These are phyloP conservation scores for Metschnikowia sp. DNA, from an alignment of 805 yeast species.

Conservation along the genomic window DNA sequence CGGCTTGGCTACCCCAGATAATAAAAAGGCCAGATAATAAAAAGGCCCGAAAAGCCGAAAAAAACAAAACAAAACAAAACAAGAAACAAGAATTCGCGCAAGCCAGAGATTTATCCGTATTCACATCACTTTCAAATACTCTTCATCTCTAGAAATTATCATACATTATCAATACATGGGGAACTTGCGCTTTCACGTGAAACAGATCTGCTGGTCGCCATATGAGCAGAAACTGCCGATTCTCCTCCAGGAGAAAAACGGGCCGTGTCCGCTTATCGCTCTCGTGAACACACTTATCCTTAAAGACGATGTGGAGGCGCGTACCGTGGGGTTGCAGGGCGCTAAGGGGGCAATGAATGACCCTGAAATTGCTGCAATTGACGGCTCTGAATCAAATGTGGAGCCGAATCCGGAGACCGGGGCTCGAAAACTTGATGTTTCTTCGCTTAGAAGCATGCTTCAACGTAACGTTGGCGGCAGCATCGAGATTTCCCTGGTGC, in stretches of 20 bases:
- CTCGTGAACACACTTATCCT: constrained; percentile 67
- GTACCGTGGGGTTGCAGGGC: neutral
- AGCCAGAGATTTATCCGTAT: too few species aligned
- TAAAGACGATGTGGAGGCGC: constrained; percentile 30
- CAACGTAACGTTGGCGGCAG: constrained; percentile 4
- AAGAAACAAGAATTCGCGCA: too few species aligned
- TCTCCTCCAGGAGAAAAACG: constrained; percentile 74
- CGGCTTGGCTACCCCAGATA: too few species aligned
- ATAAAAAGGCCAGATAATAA: too few species aligned
- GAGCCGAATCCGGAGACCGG: too few species aligned
- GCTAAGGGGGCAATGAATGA: neutral
- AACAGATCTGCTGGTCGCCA: constrained; percentile 32
- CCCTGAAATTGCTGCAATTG: too few species aligned
- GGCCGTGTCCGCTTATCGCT: constrained; percentile 87
- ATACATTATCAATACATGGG: too few species aligned
- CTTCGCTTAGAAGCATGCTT: constrained; percentile 9
- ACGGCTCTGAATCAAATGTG: too few species aligned
- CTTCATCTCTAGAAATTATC: too few species aligned
- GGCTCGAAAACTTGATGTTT: neutral
- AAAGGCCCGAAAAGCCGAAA: too few species aligned
- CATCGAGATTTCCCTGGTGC: constrained; percentile 33
- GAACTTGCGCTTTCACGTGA: constrained; percentile 17
- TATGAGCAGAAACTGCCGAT: constrained; percentile 47
- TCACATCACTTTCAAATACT: too few species aligned
- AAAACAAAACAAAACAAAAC: too few species aligned